Base-by-base conservation (phyloP, 2,329 filamentous ascomycete species). In the Cadophora luteo-olivacea region DNA sequence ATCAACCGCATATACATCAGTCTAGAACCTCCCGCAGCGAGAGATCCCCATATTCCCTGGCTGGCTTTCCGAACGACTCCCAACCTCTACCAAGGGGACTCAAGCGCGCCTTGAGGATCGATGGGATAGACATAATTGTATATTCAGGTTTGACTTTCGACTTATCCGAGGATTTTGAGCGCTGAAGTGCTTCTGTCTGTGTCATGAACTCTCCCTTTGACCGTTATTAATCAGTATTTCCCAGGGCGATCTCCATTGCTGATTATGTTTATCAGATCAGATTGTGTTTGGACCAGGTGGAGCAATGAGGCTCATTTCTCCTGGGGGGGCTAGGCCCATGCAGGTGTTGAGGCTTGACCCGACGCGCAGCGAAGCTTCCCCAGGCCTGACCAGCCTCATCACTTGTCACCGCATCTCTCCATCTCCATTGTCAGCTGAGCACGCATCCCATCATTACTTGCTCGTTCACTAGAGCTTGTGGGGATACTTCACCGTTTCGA, bases 281-380 rank as follows among this genome's bases (percentile, higher is more conserved):
- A 64, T 65, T 65, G 52, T 58, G 63, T 65, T 65, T 41, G 63
- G 63, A 58, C 63, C 52, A 49, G 36, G 52, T 65, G 63, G 63
- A 65, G 63, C 33, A 63, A 60, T 49, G 51, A 55, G 41, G 19
- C 45, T 61, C 33, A 60, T 63, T 54, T 25, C 65, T 51, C 65
- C 63, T n/a, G 48, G 38, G 58, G 51, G 36, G 62, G 24, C 55
- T 29, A 32, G 63, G 41, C 36, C 41, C 52, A 65, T 65, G 63
- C 63, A 58, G 51, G 51, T 22, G 38, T 41, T 57, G 49, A 54
- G 61, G 45, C 36, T 48, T 57, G 51, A 33, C 36, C 62, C 33
- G 33, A 55, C n/a, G 14, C n/a, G n/a, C 33, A 25, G 33, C 33
- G n/a, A 9, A 48, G 49, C 62, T 57, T 48, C 36, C 49, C 54